phyloP scores from a whole-genome alignment of 2,329 filamentous ascomycete species.

The Celoporthe dispersa region DNA sequence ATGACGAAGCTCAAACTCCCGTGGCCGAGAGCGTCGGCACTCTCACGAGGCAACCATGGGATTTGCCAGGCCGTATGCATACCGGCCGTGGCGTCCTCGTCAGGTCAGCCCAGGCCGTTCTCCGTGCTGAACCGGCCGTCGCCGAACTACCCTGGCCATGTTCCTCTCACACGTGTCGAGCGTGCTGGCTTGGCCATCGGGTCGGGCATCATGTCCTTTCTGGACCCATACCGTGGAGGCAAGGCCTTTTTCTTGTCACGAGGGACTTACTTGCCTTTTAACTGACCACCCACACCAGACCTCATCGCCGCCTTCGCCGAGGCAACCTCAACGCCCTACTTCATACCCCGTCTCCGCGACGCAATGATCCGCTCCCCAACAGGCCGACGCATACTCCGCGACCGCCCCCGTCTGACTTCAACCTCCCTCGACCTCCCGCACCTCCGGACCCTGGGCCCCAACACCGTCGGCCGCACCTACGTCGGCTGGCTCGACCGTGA shows the following conservation, averaged over 20 bases:
- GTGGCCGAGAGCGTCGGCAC: slow-evolving; percentile 22
- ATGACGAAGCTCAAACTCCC: slow-evolving; percentile 25
- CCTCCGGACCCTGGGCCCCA: slow-evolving; percentile 72
- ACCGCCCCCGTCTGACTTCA: slow-evolving; percentile 86
- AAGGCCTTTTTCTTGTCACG: slow-evolving; percentile 31
- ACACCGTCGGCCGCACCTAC: slow-evolving; percentile 81
- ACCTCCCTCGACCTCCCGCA: slow-evolving; percentile 67
- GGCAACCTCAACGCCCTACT: slow-evolving; percentile 91
- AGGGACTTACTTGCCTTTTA: background rate
- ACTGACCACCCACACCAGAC: slow-evolving; percentile 56
- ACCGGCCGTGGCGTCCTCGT: background rate
- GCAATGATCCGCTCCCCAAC: slow-evolving; percentile 86
- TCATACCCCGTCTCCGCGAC: slow-evolving; percentile 87
- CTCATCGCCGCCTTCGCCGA: slow-evolving; percentile 94
- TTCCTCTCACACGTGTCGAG: slow-evolving; percentile 82
- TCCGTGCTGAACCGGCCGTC: slow-evolving; percentile 83
- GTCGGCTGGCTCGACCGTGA: slow-evolving; percentile 92
- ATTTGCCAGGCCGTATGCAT: slow-evolving; percentile 7
- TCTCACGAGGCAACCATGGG: slow-evolving; percentile 15
- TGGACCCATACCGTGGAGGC: slow-evolving; percentile 83
- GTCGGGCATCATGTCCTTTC: slow-evolving; percentile 64
- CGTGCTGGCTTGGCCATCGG: slow-evolving; percentile 71
- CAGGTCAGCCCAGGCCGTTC: slow-evolving; percentile 53
- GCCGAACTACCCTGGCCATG: slow-evolving; percentile 89
- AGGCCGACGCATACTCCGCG: slow-evolving; percentile 87